Conservation (phyloP, 2,329 filamentous ascomycete species). For the Dothidotthia symphoricarpi region DNA sequence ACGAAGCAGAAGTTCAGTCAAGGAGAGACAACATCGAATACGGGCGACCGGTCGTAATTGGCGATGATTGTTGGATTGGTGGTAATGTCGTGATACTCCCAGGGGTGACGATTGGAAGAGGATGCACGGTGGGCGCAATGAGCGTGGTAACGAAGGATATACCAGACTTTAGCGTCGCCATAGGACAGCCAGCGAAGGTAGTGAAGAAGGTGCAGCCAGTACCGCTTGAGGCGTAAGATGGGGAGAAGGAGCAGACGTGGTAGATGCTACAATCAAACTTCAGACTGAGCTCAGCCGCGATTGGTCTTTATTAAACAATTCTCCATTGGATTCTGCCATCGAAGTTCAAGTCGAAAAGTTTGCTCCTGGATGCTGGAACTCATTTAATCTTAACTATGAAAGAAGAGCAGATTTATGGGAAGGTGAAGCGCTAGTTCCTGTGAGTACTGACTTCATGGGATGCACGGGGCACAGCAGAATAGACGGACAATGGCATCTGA, state of each 20-base stretch:
- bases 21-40: constrained; percentile 52
- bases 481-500: constrained; percentile 32
- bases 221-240: constrained; percentile 8
- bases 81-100: constrained; percentile 60
- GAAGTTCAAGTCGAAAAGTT: too few species aligned
- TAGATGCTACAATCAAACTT: too few species aligned
- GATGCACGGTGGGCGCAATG: constrained; percentile 72
- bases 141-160: constrained; percentile 80
- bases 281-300: too few species aligned
- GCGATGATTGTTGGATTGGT: constrained; percentile 48
- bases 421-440: too few species aligned
- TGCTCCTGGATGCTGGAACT: too few species aligned
- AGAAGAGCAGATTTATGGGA: too few species aligned
- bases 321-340: too few species aligned
- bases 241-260: constrained; percentile 1
- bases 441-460: too few species aligned
- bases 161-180: constrained; percentile 60
- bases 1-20: constrained; percentile 52
- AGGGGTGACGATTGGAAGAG: constrained; percentile 74
- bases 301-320: too few species aligned
- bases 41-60: constrained; percentile 50
- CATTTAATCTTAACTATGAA: too few species aligned
- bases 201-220: constrained; percentile 41
- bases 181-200: constrained; percentile 64
- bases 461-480: too few species aligned